A percentile compares a stretch with the other conserved stretches of the same genome.
These are phyloP conservation scores for Digitaria exilis DNA, from an alignment of 202 grass and related monocot genomes.

Conservation along the genomic window DNA sequence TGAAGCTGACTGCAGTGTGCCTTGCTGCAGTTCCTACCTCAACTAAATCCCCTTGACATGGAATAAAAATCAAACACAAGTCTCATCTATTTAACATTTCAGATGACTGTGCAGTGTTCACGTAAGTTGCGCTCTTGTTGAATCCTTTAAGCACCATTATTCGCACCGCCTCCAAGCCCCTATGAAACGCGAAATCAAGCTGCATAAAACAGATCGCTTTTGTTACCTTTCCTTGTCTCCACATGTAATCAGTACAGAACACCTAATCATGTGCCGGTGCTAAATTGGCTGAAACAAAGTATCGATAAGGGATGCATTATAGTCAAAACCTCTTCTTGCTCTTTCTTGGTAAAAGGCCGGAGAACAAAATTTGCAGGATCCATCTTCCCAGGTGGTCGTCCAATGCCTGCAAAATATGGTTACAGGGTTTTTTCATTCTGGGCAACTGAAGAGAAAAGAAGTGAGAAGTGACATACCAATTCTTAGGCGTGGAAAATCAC, in stretches of 20 bases:
- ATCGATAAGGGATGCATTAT: background rate
- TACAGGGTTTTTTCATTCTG: constrained; percentile 11
- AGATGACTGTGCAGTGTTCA: constrained; percentile 64
- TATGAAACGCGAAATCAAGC: constrained; percentile 83
- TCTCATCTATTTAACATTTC: constrained; percentile 71
- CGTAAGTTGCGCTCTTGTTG: constrained; percentile 83
- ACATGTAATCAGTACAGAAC: background rate
- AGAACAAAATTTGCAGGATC: constrained; percentile 94
- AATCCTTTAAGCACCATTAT: constrained; percentile 78
- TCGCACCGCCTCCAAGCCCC: constrained; percentile 66
- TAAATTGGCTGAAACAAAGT: background rate
- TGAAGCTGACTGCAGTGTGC: background rate
- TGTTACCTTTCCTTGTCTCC: background rate
- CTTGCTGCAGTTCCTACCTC: background rate
- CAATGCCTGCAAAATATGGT: constrained; percentile 65
- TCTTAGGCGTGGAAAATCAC: constrained; percentile 84
- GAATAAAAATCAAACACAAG: background rate
- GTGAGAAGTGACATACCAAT: constrained; percentile 56
- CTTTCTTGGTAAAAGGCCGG: constrained; percentile 79
- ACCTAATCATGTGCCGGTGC: background rate
- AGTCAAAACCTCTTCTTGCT: constrained; percentile 74
- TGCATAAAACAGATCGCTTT: constrained; percentile 38
- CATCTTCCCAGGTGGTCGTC: constrained; percentile 93
- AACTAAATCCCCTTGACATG: background rate
- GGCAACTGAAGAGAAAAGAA: constrained; percentile 7